Evolutionary conservation across 805 yeast species (phyloP).

Genomic region (Jamesozyma jinghongensis): DNA sequence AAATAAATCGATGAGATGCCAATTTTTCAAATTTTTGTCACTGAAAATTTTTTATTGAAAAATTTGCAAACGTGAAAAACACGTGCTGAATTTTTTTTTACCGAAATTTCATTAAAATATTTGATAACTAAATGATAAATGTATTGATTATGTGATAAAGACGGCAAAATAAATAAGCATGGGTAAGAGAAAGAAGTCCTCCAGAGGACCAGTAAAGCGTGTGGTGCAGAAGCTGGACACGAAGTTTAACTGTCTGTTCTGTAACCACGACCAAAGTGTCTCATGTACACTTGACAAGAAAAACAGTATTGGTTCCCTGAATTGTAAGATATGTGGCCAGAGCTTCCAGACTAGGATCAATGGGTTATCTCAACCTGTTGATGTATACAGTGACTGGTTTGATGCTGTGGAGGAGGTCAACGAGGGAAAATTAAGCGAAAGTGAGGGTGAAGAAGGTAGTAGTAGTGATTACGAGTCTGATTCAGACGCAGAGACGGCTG

Average conservation of each 20-base stretch:
- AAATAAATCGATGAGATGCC: no score
- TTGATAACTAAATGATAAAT: no score
- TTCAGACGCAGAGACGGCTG: slow-evolving; percentile 23
- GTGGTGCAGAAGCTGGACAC: slow-evolving; percentile 73
- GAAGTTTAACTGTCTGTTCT: slow-evolving; percentile 82
- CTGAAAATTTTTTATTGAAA: no score
- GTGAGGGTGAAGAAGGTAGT: slow-evolving; percentile 26
- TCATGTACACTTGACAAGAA: slow-evolving; percentile 82
- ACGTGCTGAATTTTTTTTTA: no score
- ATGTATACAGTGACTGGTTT: slow-evolving; percentile 94
- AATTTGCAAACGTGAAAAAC: no score
- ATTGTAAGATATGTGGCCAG: slow-evolving; percentile 92
- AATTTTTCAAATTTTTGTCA: background rate
- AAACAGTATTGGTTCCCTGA: slow-evolving; percentile 69
- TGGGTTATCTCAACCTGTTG: slow-evolving; percentile 74
- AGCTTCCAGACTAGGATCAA: slow-evolving; percentile 82
- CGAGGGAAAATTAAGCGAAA: slow-evolving; percentile 30
- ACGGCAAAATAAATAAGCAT: slow-evolving; percentile 6
- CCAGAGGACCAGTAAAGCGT: slow-evolving; percentile 72
- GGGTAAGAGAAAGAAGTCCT: slow-evolving; percentile 81
- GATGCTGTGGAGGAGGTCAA: slow-evolving; percentile 80
- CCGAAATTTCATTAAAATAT: no score
- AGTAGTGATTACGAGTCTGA: slow-evolving; percentile 32
- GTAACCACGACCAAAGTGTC: slow-evolving; percentile 92
- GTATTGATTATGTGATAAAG: background rate